Percentiles rank a stretch among this genome's conserved stretches.
Conservation (phyloP, 345 rosid genomes). For the Salix exigua region DNA sequence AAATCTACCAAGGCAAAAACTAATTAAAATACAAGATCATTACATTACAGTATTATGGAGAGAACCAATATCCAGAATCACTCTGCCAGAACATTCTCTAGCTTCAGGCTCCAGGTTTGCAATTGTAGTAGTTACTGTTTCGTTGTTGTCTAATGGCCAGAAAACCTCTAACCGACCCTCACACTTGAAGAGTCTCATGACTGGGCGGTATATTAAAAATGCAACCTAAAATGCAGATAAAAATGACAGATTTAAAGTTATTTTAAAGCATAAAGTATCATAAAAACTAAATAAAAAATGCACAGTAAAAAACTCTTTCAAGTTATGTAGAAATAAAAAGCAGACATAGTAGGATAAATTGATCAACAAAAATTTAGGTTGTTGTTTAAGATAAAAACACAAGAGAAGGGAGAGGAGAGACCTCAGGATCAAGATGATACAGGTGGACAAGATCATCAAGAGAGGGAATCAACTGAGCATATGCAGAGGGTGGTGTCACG, state of each 20-base stretch:
- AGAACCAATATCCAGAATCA: slow-evolving; percentile 66
- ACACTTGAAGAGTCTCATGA: slow-evolving; percentile 91
- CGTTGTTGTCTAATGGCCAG: slow-evolving; percentile 83
- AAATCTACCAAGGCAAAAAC: slow-evolving; percentile 17
- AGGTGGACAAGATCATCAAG: slow-evolving; percentile 80
- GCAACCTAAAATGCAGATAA: slow-evolving; percentile 60
- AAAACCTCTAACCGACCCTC: slow-evolving; percentile 56
- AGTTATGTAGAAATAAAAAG: background rate
- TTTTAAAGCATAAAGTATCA: background rate
- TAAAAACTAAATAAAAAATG: background rate
- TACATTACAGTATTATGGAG: slow-evolving; percentile 60
- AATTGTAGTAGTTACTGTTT: slow-evolving; percentile 29
- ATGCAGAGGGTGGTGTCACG: slow-evolving; percentile 66
- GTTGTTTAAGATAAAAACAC: no score
- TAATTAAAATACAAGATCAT: background rate
- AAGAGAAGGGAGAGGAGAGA: slow-evolving; percentile 28
- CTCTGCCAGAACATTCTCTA: slow-evolving; percentile 29
- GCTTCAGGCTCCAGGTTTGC: slow-evolving; percentile 42
- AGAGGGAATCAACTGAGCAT: slow-evolving; percentile 77
- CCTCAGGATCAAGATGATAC: slow-evolving; percentile 99
- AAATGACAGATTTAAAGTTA: slow-evolving; percentile 1
- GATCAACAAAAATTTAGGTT: no score
- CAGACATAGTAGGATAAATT: background rate
- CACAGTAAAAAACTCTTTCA: background rate
- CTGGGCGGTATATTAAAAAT: slow-evolving; percentile 92